A percentile compares a stretch with the other conserved stretches of the same genome.
These are phyloP conservation scores for Fomitopsis palustris DNA, from an alignment of 1,284 basidiomycete species.

Conservation along the genomic window DNA sequence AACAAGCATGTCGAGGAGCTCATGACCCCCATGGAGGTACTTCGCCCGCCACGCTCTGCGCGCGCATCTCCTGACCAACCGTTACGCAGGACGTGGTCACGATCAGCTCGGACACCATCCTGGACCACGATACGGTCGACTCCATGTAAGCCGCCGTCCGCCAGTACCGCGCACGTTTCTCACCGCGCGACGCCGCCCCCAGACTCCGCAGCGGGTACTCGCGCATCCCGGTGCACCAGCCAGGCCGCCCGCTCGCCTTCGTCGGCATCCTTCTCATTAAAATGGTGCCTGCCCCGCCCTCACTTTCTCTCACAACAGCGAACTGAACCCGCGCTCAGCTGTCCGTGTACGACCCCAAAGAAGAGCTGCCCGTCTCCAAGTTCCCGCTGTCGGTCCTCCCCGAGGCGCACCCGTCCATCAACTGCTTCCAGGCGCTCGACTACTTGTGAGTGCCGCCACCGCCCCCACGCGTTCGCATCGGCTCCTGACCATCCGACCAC, in stretches of 20 bases:
- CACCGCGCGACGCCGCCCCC: slow-evolving; percentile 4
- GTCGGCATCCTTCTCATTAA: slow-evolving; percentile 88
- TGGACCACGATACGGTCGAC: slow-evolving; percentile 81
- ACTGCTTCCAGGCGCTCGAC: slow-evolving; percentile 81
- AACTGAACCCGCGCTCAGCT: slow-evolving; percentile 46
- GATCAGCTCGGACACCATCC: slow-evolving; percentile 70
- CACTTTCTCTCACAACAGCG: background rate
- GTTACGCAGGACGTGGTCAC: slow-evolving; percentile 72
- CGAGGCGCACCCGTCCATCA: slow-evolving; percentile 84
- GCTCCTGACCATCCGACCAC: background rate
- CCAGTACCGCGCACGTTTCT: too few relatives aligned
- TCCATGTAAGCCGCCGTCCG: slow-evolving; percentile 62
- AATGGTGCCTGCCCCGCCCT: slow-evolving; percentile 42
- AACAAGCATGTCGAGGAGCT: slow-evolving; percentile 81
- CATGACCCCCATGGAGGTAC: slow-evolving; percentile 83
- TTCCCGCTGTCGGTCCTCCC: slow-evolving; percentile 84
- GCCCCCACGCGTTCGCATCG: background rate
- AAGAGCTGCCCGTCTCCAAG: slow-evolving; percentile 70
- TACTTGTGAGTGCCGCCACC: slow-evolving; percentile 63
- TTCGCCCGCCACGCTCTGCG: background rate
- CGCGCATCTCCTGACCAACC: background rate
- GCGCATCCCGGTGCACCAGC: slow-evolving; percentile 88
- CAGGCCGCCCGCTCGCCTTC: slow-evolving; percentile 74
- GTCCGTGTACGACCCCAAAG: slow-evolving; percentile 86
- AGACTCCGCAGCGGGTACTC: slow-evolving; percentile 85